Percentiles rank a stretch among this genome's conserved stretches.
Conservation (phyloP, 2,329 filamentous ascomycete genomes). For the Graphilbum sp. region DNA sequence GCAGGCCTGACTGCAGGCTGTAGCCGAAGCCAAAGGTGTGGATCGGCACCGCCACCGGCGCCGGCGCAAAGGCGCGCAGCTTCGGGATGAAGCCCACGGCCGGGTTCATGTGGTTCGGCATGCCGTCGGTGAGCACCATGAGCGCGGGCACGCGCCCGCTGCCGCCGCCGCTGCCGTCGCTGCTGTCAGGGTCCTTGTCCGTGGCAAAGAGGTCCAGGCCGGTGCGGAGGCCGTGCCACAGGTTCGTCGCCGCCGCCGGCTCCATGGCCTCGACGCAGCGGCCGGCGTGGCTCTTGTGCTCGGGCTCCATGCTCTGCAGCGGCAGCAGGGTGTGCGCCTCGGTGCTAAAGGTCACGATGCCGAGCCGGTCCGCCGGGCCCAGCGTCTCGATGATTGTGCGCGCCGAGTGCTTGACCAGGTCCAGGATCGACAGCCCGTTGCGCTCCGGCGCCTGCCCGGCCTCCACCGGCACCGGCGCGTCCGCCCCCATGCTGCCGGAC, state of each 20-base stretch:
- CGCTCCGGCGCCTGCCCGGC: constrained; percentile 24
- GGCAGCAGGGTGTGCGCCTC: constrained; percentile 19
- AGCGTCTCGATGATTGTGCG: constrained; percentile 38
- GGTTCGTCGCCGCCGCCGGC: constrained; percentile 27
- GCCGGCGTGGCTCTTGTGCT: constrained; percentile 26
- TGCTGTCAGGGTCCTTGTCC: too few relatives aligned
- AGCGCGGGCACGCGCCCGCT: constrained; percentile 26
- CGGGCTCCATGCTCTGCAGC: constrained; percentile 28
- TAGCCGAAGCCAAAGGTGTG: constrained; percentile 41
- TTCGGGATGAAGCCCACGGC: constrained; percentile 36
- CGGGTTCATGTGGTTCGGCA: constrained; percentile 35
- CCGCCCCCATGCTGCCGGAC: constrained; percentile 35
- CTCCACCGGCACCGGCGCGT: constrained; percentile 27
- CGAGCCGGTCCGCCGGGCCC: constrained; percentile 35
- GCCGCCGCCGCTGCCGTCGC: too few relatives aligned
- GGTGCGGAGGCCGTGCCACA: constrained; percentile 40
- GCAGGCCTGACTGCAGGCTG: constrained; percentile 29
- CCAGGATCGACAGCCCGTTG: constrained; percentile 36
- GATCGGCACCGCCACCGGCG: constrained; percentile 24
- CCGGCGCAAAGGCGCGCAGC: constrained; percentile 23
- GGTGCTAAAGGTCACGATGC: constrained; percentile 37
- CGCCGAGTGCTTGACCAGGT: constrained; percentile 43
- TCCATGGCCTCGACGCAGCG: constrained; percentile 25
- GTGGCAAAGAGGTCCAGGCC: constrained; percentile 30
- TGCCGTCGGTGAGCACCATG: constrained; percentile 37